phyloP scores from a whole-genome alignment of 164 flowering plant genomes.

The Berberis vulgaris region DNA sequence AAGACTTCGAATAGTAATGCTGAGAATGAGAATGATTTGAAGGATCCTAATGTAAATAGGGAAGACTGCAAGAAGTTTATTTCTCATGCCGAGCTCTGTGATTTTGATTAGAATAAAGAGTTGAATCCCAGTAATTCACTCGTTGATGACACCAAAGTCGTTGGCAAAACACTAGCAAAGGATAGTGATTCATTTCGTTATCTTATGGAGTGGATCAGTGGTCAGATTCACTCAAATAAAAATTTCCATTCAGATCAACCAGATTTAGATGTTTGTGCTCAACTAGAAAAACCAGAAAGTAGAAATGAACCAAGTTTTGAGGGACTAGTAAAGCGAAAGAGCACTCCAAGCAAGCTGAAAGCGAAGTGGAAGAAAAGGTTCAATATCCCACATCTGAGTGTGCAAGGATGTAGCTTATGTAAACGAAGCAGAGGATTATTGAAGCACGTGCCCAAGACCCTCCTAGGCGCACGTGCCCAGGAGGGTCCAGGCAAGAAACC shows the following conservation, averaged over 20 bases:
- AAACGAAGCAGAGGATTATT: constrained; percentile 45
- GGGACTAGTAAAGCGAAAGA: constrained; percentile 38
- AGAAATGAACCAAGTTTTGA: constrained; percentile 16
- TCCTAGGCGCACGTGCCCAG: too few species aligned
- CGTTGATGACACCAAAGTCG: constrained; percentile 37
- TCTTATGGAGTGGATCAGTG: constrained; percentile 95
- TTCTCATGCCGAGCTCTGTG: constrained; percentile 37
- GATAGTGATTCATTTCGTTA: constrained; percentile 87
- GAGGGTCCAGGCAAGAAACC: too few species aligned
- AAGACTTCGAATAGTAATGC: constrained; percentile 25
- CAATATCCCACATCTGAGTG: constrained; percentile 39
- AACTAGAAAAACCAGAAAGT: constrained; percentile 25
- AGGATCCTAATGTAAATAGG: constrained; percentile 30
- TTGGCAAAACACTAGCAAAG: constrained; percentile 98
- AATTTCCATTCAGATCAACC: constrained; percentile 21
- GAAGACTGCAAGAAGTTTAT: constrained; percentile 39
- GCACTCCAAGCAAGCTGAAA: constrained; percentile 34
- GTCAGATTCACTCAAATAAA: constrained; percentile 62
- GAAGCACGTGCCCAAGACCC: too few species aligned
- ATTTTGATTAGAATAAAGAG: constrained; percentile 58
- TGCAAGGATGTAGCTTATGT: constrained; percentile 31
- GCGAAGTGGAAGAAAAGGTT: constrained; percentile 42
- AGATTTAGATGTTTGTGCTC: too few species aligned
- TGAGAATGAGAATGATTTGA: constrained; percentile 54
- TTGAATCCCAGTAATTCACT: constrained; percentile 23